Evolutionary conservation across 257 asterid genomes (phyloP).

Genomic region (Handroanthus guayacan): DNA sequence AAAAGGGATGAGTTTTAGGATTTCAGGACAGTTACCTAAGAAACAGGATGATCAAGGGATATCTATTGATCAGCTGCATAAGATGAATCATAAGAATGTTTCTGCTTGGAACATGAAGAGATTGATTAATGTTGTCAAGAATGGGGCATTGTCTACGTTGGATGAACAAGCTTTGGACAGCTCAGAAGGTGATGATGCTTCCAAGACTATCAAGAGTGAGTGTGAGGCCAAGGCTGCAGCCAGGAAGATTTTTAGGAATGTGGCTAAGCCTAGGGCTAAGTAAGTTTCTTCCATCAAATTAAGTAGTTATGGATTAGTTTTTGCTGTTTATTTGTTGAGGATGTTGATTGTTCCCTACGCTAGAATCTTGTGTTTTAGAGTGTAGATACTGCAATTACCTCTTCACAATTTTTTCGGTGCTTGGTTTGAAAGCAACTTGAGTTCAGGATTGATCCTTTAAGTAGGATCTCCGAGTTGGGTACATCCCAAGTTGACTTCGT

Average conservation of each 20-base stretch:
- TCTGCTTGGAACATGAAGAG: conserved; percentile 12
- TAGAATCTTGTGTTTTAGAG: no score
- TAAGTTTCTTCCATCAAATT: background rate
- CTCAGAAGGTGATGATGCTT: background rate
- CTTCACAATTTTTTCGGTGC: no score
- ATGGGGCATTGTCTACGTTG: background rate
- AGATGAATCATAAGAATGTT: background rate
- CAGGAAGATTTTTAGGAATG: background rate
- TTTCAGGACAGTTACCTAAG: background rate
- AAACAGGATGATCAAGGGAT: background rate
- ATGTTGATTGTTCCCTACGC: background rate
- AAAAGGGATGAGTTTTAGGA: background rate
- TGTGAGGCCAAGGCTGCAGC: background rate
- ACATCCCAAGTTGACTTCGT: no score
- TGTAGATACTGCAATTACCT: no score
- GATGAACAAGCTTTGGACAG: background rate
- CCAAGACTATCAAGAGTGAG: background rate
- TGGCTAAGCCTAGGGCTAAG: conserved; percentile 8
- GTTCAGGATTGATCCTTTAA: no score
- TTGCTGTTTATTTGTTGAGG: background rate
- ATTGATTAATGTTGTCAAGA: background rate
- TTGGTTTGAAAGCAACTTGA: no score
- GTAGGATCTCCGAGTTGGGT: no score
- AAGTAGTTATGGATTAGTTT: no score
- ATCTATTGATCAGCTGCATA: background rate